Percentiles rank a stretch among this genome's conserved stretches.
Evolutionary conservation across 805 yeast species (phyloP).

Genomic region (Pichia gijzeniarum): DNA sequence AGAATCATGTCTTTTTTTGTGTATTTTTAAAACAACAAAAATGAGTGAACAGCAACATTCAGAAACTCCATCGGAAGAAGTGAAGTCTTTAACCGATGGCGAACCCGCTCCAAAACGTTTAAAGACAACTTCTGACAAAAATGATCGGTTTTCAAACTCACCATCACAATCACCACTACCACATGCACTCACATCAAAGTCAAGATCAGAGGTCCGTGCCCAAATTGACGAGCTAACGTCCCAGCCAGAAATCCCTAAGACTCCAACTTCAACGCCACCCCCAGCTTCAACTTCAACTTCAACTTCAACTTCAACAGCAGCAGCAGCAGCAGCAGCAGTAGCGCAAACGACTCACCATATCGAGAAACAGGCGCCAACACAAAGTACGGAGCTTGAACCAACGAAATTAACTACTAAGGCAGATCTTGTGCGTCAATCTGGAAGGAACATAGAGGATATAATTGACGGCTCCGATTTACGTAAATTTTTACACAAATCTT

Average conservation of each 20-base stretch:
- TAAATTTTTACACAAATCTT: conserved; percentile 41
- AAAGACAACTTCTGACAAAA: neutral
- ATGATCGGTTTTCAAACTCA: neutral
- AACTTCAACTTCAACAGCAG: neutral
- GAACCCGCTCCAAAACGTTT: conserved; percentile 1
- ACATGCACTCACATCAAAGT: conserved; percentile 11
- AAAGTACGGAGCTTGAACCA: neutral
- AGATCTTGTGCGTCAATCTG: conserved; percentile 7
- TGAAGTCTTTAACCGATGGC: neutral
- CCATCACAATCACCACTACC: conserved; percentile 22
- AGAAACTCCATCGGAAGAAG: neutral
- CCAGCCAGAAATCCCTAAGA: neutral
- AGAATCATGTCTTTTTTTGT: neutral
- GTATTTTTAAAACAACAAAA: no score
- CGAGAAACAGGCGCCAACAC: neutral
- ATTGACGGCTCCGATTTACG: conserved; percentile 51
- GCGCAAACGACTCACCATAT: no score
- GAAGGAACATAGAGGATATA: conserved; percentile 30
- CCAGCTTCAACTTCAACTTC: neutral
- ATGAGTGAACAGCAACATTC: neutral
- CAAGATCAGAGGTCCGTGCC: neutral
- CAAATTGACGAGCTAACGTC: conserved; percentile 1
- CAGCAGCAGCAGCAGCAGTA: neutral
- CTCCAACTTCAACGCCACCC: neutral
- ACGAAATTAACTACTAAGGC: conserved; percentile 1